phyloP scores from a whole-genome alignment of 2,329 filamentous ascomycete genomes.

The Phialophora chinensis region DNA sequence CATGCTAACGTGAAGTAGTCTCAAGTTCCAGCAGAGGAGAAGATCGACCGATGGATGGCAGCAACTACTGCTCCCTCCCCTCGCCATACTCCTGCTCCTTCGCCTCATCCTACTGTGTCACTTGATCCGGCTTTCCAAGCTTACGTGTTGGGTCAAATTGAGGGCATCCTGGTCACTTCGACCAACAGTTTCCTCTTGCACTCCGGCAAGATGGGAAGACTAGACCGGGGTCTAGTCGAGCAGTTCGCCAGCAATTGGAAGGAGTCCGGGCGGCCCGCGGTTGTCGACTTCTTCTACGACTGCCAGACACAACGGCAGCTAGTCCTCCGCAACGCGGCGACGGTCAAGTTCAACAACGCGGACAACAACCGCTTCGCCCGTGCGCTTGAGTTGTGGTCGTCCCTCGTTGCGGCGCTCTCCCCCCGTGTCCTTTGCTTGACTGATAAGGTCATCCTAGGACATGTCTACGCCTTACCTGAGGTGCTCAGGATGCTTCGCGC shows the following conservation, averaged over 20 bases:
- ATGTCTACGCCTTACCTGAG: conserved; percentile 56
- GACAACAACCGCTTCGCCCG: conserved; percentile 47
- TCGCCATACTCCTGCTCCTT: neutral
- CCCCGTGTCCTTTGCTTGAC: conserved; percentile 58
- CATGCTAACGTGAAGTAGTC: neutral
- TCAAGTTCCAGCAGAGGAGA: neutral
- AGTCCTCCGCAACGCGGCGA: conserved; percentile 57
- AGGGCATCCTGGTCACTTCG: neutral
- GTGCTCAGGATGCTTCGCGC: conserved; percentile 59
- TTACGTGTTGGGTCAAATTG: neutral
- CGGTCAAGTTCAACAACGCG: conserved; percentile 54
- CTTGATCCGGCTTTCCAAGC: conserved; percentile 1
- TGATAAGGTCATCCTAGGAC: conserved; percentile 57
- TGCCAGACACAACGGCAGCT: conserved; percentile 57
- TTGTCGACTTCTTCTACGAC: conserved; percentile 55
- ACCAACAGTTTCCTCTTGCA: neutral
- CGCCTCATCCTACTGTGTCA: neutral
- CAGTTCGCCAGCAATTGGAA: neutral
- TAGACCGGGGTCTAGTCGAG: neutral
- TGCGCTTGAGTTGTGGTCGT: conserved; percentile 56
- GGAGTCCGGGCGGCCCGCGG: neutral
- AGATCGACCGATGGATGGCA: neutral
- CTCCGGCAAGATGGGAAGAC: neutral
- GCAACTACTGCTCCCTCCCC: neutral
- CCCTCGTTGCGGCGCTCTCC: conserved; percentile 54